Evolutionary conservation across 768 basidiomycete genomes (phyloP), one percentile per base, ranked within the genome.

Genomic region (Hygrocybe punicea): DNA sequence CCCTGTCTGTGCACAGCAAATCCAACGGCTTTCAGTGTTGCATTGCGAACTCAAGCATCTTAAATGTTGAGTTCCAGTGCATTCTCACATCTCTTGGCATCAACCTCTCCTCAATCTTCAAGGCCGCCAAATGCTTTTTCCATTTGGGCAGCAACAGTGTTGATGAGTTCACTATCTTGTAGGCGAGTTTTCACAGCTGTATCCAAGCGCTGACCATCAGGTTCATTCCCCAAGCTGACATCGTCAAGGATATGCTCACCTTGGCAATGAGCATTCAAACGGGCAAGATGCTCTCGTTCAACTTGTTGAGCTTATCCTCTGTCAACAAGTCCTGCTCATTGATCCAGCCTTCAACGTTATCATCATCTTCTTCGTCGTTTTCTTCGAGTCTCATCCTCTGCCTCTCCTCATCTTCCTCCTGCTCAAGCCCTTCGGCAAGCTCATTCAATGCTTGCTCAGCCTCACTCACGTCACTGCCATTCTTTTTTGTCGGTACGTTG

Each of bases 31-130:
- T 25, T 9, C 63, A 53, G 58, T 76, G 72, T 9, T 62, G 24
- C 6, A 69, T 3, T 0, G 69, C 70, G 55, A 71, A 65, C 1
- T 60, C n/a, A 0, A 73, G 55, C 73, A 76, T 73, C 46, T 73
- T 59, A 44, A 58, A 74, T 1, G 66, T 68, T 0, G 68, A 75
- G 40, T 42, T 76, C 74, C 73, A 76, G 1, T 67, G 59, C 0
- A 71, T 76, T 0, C 36, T 23, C 1, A 76, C 71, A 55, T 76
- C 71, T 0, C 67, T 64, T 2, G 71, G 74, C 49, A 75, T 69
- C 13, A 63, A 53, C 3, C 62, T 16, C 1, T 2, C 35, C 2
- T 35, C 40, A 7, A 68, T 16, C 1, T 59, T 40, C 19, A 58
- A 51, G 1, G 58, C 35, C 9, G 23, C 24, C 9, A 71, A 56